Conservation (phyloP, 2,329 filamentous ascomycete species). For the Pseudocercospora ulei region DNA sequence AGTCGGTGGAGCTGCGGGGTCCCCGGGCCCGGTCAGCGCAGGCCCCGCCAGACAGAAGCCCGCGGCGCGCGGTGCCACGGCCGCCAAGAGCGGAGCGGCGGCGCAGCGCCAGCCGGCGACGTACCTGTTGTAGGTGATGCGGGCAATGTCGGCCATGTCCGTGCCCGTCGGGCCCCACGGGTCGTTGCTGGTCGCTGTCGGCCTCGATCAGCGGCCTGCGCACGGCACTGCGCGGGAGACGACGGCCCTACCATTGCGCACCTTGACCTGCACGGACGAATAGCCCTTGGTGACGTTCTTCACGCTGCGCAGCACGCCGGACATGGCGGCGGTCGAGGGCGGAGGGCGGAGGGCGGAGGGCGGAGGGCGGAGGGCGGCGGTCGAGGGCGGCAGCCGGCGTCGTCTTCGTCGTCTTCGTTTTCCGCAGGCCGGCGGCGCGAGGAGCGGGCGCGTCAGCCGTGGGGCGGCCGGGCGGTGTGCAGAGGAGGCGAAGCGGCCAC, state of each 20-base stretch:
- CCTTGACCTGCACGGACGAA: constrained; percentile 91
- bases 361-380: constrained; percentile 16
- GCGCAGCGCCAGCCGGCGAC: constrained; percentile 30
- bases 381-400: constrained; percentile 18
- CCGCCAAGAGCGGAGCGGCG: not conserved
- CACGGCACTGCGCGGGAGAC: not conserved
- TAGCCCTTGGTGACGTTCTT: constrained; percentile 99
- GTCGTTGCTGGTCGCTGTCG: constrained; percentile 91
- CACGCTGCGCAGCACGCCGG: constrained; percentile 90
- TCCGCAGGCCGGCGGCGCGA: constrained; percentile 12
- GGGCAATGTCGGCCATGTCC: constrained; percentile 97
- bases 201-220: constrained; percentile 16
- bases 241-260: constrained; percentile 71
- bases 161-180: constrained; percentile 96
- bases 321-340: constrained; percentile 58
- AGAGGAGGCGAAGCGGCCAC: too few species aligned
- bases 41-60: not conserved
- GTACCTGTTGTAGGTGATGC: constrained; percentile 95
- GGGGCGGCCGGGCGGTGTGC: constrained; percentile 4
- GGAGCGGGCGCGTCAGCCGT: not conserved
- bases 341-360: too few species aligned
- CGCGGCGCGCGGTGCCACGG: not conserved
- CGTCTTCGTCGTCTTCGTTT: too few species aligned
- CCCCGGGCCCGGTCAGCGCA: constrained; percentile 9
- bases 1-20: constrained; percentile 68